Base-by-base conservation (phyloP, 805 yeast species). In the Candida oleophila region DNA sequence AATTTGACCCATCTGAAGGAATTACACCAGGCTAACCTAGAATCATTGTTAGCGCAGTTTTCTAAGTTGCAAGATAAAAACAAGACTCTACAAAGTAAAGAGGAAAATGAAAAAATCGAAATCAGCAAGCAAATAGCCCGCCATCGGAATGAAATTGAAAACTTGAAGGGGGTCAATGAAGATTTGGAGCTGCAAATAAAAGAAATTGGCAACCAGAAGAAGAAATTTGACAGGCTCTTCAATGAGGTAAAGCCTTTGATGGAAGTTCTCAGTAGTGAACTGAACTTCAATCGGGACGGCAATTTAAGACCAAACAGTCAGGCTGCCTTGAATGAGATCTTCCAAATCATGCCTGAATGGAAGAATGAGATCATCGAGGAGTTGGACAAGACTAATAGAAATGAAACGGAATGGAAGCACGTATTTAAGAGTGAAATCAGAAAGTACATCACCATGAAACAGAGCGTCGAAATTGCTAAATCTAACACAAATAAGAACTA, bases 311-410 rank as follows among this genome's bases (percentile, higher is more conserved):
- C 52, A 20, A 52, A 51, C 7, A 65, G 66, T 2, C 40, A 55
- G n/a, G 73, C 66, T 8, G 42, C 59, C 0, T 42, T 69, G 7
- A 46, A 51, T 15, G 54, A 58, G 32, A 53, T 71, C 3, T 56
- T 55, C 38, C 48, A 49, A 21, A 44, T 66, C n/a, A 52, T 50
- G 38, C 75, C 75, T 9, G 58, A 61, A 3, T 71, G 76, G 77
- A 57, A 57, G 35, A 51, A 49, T 12, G 70, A 68, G 18, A 53
- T 71, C 16, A 41, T 49, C 43, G 53, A 54, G 5, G 73, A 67
- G 42, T 48, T 66, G 9, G 61, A 55, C 8, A 51, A 48, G 12
- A 25, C 45, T 35, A 45, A 35, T 53, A 57, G 42, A 55, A 55
- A 32, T 21, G 75, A 71, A 33, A 43, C 46, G 11, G 55, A 60